Percentiles rank a stretch among this genome's conserved stretches.
Conservation (phyloP, 305 asterid species). For the Fraxinus albicans region DNA sequence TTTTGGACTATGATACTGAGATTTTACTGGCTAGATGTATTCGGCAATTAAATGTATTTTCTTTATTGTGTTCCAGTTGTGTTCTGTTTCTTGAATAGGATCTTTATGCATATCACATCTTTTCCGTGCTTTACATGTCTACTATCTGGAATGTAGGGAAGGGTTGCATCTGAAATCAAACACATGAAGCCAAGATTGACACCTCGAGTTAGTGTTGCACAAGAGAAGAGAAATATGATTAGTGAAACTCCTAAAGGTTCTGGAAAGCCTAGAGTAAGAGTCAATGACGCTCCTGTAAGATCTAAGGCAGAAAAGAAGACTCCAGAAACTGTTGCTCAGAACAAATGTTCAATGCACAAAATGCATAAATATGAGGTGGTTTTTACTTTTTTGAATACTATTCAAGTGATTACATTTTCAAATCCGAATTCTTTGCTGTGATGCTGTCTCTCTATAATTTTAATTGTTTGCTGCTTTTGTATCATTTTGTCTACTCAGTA, state of each 20-base stretch:
- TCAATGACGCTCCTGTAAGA: constrained; percentile 21
- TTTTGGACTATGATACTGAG: background rate
- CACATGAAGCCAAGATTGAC: constrained; percentile 27
- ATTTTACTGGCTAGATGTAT: background rate
- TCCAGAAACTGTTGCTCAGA: constrained; percentile 25
- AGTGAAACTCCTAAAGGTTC: constrained; percentile 28
- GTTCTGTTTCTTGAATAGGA: background rate
- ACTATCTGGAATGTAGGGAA: constrained; percentile 40
- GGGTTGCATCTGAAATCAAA: constrained; percentile 33
- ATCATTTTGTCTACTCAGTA: background rate
- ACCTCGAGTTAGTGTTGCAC: constrained; percentile 32
- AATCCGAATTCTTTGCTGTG: background rate
- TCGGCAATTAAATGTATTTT: background rate
- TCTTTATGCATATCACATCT: background rate
- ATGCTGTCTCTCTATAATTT: background rate
- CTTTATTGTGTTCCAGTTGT: background rate
- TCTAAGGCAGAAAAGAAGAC: constrained; percentile 23
- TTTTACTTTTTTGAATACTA: constrained; percentile 6
- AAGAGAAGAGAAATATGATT: constrained; percentile 27
- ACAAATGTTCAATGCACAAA: constrained; percentile 25
- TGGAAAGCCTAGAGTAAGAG: constrained; percentile 28
- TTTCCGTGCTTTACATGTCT: constrained; percentile 5
- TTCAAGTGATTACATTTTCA: background rate
- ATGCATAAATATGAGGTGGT: constrained; percentile 45
- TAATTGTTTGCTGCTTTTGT: background rate